Conservation (phyloP, 352 stramenopile species). For the Globisporangium ultimum region DNA sequence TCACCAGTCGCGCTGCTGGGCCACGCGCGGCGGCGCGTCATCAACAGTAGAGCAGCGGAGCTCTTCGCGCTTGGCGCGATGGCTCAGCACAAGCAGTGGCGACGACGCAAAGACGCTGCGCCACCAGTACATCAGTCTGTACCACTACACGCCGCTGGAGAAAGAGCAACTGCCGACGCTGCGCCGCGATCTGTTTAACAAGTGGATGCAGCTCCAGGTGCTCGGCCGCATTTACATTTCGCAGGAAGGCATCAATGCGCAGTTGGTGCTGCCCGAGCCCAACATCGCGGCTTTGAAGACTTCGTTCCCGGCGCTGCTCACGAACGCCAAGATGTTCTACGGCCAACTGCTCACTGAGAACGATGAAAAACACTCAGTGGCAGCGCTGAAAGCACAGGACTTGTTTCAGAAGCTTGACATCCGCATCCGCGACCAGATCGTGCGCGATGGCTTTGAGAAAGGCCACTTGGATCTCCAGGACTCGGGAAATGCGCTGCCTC, state of each 20-base stretch:
- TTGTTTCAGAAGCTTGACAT: not conserved
- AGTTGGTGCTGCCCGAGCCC: slow-evolving; percentile 92
- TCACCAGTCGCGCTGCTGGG: too few species aligned
- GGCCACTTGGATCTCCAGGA: slow-evolving; percentile 22
- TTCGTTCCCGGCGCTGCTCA: too few species aligned
- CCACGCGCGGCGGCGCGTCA: not conserved
- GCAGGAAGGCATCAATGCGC: slow-evolving; percentile 92
- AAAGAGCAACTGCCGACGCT: slow-evolving; percentile 27
- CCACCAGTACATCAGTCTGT: slow-evolving; percentile 51
- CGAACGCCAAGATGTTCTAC: too few species aligned
- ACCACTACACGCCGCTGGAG: slow-evolving; percentile 38
- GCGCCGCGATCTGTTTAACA: slow-evolving; percentile 20
- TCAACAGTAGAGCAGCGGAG: not conserved
- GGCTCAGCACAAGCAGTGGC: not conserved
- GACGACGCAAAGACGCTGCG: too few species aligned
- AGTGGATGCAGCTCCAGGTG: slow-evolving; percentile 49
- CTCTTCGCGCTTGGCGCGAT: not conserved
- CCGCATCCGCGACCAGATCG: slow-evolving; percentile 83
- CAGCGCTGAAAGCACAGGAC: too few species aligned
- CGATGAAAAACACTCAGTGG: too few species aligned
- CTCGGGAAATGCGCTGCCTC: slow-evolving; percentile 20
- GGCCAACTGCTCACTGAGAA: too few species aligned
- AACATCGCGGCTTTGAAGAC: too few species aligned
- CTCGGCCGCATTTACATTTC: slow-evolving; percentile 90
- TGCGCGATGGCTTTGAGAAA: slow-evolving; percentile 81